Base-by-base conservation (phyloP, 2,329 filamentous ascomycete genomes). In the Pyrenochaeta sp. region DNA sequence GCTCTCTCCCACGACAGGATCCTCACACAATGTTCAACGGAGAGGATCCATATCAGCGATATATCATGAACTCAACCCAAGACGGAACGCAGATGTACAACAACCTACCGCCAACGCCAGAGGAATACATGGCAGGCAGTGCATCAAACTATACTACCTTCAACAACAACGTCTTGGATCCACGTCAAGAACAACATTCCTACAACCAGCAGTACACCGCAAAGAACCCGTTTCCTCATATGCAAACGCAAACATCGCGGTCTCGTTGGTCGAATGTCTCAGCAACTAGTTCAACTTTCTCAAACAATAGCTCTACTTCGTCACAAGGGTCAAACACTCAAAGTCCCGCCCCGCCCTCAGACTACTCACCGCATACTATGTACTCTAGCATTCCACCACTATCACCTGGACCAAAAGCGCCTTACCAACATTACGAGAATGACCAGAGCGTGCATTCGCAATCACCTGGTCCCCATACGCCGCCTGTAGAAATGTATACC, bases 231-330 rank as follows among this genome's bases (percentile, higher is more conserved):
- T 50, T 51, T 31, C 51, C 49, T 20, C 52, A 63, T 20, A 41
- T 49, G 17, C 56, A 58, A 45, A 48, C 39, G 15, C 43, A 54
- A 15, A 43, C 41, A 18, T 42, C 33, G 7, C 40, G 51, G 9
- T 54, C 61, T 32, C 59, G 65, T 29, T 71, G 64, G 58, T 74
- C 72, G 7, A 52, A 61, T 33, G 55, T 51, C 15, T 69, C 66
- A 23, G 54, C 42, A 1, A 55, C 65, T 23, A 71, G 71, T 43
- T 72, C 71, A 7, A 48, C 54, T 29, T 74, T 71, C 48, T 72
- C 12, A 63, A 67, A 63, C 23, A 53, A 68, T 44, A 62, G 62
- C 44, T 72, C 71, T 0, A 62, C 45, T 32, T 67, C 67, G 2
- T 71, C 70, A 7, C 57, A 61, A 45, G 64, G 50, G 17, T 70